Evolutionary conservation across 371 early-diverging fungal species (phyloP), one percentile per base, ranked within the genome.

Genomic region (Mucor velutinosus): DNA sequence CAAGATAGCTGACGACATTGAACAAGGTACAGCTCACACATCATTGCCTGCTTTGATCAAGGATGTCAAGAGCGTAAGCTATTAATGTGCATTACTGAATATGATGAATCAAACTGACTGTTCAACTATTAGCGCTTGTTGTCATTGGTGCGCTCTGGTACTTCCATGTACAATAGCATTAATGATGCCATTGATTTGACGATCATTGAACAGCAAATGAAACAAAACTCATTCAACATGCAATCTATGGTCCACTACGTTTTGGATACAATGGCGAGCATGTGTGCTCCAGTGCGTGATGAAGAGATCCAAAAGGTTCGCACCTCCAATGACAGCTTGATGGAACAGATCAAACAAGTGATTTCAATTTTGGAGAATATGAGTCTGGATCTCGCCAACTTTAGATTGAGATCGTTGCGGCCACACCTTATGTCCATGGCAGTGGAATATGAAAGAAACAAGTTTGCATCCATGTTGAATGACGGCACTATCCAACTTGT

Each of bases 201-300:
- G 2, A 68, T 89, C 25, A 81, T 92, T 57, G 64, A 66, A 19
- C 92, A 92, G 47, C 86, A 93, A 66, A 70, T 87, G 30, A 65
- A 67, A 3, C 69, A 78, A 29, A 64, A 73, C 25, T 64, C 75
- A 11, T 86, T 90, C 61, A 84, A 90, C 62, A 60, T 89, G 7
- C 59, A 69, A 17, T 39, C 63, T 12, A 74, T 76, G 68, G 62
- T 90, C 7, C 33, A 64, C 12, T 86, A 78, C 70, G 73, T 92
- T 2, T 47, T 84, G 1, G 66, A 67, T 37, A 80, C 81, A 15
- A 89, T 93, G 89, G 62, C 80, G 1, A 78, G 85, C 55, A 83
- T 93, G 27, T 92, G 92, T 69, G 93, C 94, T 0, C 94, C 94
- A 11, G 80, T 89, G 2, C 86, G 93, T 8, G 94, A 94, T 66